Evolutionary conservation across 139 green algal species (phyloP).

Genomic region (Nannochloris sp.): DNA sequence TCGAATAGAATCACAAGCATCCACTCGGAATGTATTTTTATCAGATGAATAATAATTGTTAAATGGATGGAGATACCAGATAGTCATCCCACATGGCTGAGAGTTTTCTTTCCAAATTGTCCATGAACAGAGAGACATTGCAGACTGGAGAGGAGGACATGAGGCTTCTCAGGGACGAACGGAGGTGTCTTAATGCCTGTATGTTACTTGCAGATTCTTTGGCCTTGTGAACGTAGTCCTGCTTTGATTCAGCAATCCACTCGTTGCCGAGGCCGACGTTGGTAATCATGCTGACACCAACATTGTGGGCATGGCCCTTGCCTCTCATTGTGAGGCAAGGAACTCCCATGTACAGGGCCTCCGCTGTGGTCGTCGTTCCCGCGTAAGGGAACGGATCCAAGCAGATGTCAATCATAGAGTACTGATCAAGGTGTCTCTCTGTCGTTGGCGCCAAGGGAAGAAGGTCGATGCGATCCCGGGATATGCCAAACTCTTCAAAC

Average conservation of each 20-base stretch:
- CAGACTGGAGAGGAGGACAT: constrained; percentile 80
- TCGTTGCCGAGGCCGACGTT: constrained; percentile 57
- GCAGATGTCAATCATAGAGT: constrained; percentile 76
- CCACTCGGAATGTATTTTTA: no score
- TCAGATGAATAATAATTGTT: not conserved
- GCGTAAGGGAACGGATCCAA: constrained; percentile 95
- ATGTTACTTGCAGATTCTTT: constrained; percentile 30
- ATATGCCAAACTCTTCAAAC: constrained; percentile 23
- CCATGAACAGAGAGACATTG: constrained; percentile 61
- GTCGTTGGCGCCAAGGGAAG: constrained; percentile 69
- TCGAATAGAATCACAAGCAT: no score
- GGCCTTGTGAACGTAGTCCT: constrained; percentile 68
- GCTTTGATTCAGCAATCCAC: constrained; percentile 64
- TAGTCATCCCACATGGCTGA: constrained; percentile 52
- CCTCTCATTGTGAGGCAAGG: constrained; percentile 79
- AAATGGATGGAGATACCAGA: not conserved
- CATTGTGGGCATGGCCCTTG: constrained; percentile 90
- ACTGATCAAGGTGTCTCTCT: constrained; percentile 72
- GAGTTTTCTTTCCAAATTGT: constrained; percentile 67
- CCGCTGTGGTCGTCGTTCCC: constrained; percentile 94
- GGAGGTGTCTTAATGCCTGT: constrained; percentile 44
- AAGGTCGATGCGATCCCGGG: constrained; percentile 63
- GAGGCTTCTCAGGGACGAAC: constrained; percentile 49
- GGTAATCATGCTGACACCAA: constrained; percentile 77
- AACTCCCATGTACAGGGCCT: constrained; percentile 92